phyloP scores from a whole-genome alignment of 1,284 basidiomycete species.

The Fomes fomentarius region DNA sequence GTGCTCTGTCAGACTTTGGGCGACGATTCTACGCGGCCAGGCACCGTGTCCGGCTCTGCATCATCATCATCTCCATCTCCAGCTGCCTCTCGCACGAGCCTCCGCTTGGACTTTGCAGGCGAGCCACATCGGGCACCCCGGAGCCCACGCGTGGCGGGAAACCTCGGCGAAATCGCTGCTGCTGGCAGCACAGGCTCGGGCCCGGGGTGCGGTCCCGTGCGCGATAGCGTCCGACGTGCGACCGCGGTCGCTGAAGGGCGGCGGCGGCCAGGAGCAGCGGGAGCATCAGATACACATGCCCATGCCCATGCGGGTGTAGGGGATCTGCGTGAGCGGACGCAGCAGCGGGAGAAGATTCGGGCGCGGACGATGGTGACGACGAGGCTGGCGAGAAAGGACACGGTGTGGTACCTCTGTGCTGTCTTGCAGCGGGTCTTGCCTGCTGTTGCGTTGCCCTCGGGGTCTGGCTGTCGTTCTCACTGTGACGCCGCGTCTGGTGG shows the following conservation, averaged over 20 bases:
- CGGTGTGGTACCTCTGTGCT: slow-evolving; percentile 57
- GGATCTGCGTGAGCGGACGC: too few species aligned
- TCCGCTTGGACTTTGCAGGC: background rate
- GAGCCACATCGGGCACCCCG: background rate
- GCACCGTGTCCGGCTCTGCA: background rate
- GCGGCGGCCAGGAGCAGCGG: too few species aligned
- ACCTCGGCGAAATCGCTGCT: slow-evolving; percentile 23
- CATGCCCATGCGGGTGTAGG: background rate
- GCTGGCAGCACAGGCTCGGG: background rate
- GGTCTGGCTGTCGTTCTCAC: background rate
- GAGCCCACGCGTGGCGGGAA: slow-evolving; percentile 6
- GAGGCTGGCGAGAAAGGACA: slow-evolving; percentile 51
- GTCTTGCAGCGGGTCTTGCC: slow-evolving; percentile 41
- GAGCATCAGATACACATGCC: too few species aligned
- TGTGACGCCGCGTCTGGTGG: background rate
- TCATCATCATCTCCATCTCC: background rate
- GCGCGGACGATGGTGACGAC: too few species aligned
- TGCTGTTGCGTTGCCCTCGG: background rate
- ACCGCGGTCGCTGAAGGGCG: background rate
- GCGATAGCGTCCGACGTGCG: background rate
- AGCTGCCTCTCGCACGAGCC: too few species aligned
- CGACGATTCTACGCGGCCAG: slow-evolving; percentile 10
- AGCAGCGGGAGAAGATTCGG: too few species aligned
- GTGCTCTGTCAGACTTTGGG: slow-evolving; percentile 1
- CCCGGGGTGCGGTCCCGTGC: slow-evolving; percentile 9